phyloP scores from a whole-genome alignment of 352 stramenopile genomes.

The Phytophthora cactorum region DNA sequence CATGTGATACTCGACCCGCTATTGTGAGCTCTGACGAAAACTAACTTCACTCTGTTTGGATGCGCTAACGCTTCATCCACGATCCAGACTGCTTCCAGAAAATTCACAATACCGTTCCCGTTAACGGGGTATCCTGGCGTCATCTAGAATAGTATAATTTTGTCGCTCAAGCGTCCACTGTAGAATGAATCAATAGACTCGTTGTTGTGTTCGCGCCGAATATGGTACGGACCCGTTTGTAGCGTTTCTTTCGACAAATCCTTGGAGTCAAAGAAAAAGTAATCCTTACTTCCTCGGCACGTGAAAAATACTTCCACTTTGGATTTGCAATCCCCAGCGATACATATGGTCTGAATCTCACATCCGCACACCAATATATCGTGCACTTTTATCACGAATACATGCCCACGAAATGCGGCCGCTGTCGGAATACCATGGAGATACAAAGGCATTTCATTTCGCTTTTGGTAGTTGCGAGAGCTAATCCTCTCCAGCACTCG shows the following conservation, averaged over 20 bases:
- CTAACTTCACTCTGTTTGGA: background rate
- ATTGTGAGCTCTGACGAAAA: background rate
- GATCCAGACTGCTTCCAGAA: background rate
- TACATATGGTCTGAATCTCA: background rate
- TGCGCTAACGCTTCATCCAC: background rate
- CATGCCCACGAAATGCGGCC: background rate
- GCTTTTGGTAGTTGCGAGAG: background rate
- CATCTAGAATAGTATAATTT: conserved; percentile 1
- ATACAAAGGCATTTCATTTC: background rate
- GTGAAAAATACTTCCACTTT: background rate
- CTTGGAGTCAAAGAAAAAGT: background rate
- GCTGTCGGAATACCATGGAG: background rate
- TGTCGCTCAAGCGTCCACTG: background rate
- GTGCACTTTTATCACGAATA: background rate
- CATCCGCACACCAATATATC: background rate
- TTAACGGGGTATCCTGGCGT: background rate
- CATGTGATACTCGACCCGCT: too few relatives aligned
- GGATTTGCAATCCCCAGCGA: background rate
- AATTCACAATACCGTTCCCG: background rate
- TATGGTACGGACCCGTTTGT: background rate
- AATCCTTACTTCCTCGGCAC: background rate
- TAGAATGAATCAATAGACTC: background rate
- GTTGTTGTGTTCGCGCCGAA: background rate
- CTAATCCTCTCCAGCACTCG: background rate
- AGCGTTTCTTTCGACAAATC: background rate